Evolutionary conservation across 305 asterid genomes (phyloP).

Genomic region (Rubia peregrina): DNA sequence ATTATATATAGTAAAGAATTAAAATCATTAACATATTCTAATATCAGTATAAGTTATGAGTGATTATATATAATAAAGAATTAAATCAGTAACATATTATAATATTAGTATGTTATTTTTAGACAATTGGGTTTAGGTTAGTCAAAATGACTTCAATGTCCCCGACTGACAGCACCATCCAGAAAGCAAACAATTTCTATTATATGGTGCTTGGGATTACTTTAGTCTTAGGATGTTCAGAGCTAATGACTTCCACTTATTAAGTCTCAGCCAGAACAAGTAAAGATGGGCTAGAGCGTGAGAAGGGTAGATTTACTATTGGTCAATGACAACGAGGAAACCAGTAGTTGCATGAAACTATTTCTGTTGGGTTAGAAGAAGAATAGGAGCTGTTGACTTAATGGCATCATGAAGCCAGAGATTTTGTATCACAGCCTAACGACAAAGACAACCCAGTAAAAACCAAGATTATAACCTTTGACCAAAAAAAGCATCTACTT

Average conservation of each 20-base stretch:
- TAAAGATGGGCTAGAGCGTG: background rate
- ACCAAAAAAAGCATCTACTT: background rate
- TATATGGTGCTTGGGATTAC: too few relatives aligned
- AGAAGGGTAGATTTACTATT: background rate
- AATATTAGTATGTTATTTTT: too few relatives aligned
- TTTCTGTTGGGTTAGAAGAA: background rate
- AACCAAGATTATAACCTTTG: background rate
- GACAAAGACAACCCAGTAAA: background rate
- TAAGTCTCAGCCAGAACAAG: background rate
- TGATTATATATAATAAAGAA: too few relatives aligned
- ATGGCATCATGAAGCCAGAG: conserved; percentile 1
- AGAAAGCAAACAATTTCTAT: too few relatives aligned
- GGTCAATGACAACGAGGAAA: background rate
- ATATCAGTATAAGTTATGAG: too few relatives aligned
- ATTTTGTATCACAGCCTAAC: background rate
- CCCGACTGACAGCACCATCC: too few relatives aligned
- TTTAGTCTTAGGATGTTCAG: background rate
- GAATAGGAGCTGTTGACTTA: background rate
- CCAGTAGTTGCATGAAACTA: background rate
- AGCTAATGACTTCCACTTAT: background rate
- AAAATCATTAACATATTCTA: too few relatives aligned
- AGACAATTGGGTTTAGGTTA: too few relatives aligned
- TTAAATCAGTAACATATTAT: too few relatives aligned
- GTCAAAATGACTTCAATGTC: too few relatives aligned
- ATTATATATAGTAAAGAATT: too few relatives aligned